Evolutionary conservation across 108 stramenopile genomes (phyloP).

Genomic region (Bacterosira constricta): DNA sequence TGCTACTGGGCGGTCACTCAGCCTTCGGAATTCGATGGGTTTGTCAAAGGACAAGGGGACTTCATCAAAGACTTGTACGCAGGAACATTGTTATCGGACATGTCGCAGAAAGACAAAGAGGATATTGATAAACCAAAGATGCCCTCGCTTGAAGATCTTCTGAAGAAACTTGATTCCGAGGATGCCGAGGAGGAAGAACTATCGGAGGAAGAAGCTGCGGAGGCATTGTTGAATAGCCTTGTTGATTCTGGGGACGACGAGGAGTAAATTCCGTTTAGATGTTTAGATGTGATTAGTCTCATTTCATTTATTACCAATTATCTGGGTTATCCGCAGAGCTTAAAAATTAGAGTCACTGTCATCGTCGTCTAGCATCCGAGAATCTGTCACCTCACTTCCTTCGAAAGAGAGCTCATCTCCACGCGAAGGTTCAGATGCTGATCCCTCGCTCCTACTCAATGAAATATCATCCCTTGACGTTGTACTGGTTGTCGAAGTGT

Average conservation of each 20-base stretch:
- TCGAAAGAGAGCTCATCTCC: conserved; percentile 4
- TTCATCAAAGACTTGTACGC: conserved; percentile 98
- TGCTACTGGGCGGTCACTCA: conserved; percentile 98
- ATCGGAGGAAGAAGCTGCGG: conserved; percentile 66
- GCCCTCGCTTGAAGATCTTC: conserved; percentile 93
- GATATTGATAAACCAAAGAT: conserved; percentile 98
- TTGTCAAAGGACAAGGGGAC: conserved; percentile 95
- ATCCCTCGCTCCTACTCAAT: conserved; percentile 15
- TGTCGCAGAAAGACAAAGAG: conserved; percentile 94
- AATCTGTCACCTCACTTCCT: conserved; percentile 20
- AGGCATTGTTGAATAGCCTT: conserved; percentile 47
- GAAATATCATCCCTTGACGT: conserved; percentile 22
- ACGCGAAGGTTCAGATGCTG: conserved; percentile 35
- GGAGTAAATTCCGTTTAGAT: conserved; percentile 24
- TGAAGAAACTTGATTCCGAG: conserved; percentile 82
- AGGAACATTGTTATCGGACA: conserved; percentile 95
- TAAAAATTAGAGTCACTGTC: conserved; percentile 27
- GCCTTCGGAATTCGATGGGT: conserved; percentile 99
- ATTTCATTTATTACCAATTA: not conserved
- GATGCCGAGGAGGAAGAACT: conserved; percentile 67
- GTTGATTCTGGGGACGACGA: conserved; percentile 69
- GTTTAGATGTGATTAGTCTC: not conserved
- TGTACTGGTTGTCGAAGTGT: conserved; percentile 8
- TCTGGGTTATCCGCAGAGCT: too few relatives aligned
- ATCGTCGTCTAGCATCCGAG: conserved; percentile 13